Evolutionary conservation across 2,329 filamentous ascomycete species (phyloP).

Genomic region (Uncinocarpus reesii): DNA sequence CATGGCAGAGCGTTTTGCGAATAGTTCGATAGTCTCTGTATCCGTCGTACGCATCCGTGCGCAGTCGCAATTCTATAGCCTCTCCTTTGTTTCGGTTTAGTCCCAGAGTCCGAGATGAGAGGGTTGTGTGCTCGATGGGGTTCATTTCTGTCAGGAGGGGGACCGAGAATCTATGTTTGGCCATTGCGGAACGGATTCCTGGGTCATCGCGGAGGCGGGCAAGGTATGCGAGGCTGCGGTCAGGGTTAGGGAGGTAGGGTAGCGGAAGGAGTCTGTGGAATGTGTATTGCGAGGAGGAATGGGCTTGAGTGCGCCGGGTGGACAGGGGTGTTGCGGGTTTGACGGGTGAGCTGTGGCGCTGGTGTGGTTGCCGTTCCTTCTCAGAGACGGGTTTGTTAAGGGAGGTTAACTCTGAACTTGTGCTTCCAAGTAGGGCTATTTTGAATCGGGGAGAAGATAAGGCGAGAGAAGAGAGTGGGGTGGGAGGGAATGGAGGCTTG

Average conservation of each 20-base stretch:
- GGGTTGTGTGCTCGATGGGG: slow-evolving; percentile 68
- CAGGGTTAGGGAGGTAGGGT: slow-evolving; percentile 63
- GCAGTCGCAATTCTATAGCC: slow-evolving; percentile 76
- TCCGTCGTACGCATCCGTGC: slow-evolving; percentile 91
- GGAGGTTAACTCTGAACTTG: slow-evolving; percentile 33
- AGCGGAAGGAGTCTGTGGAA: slow-evolving; percentile 71
- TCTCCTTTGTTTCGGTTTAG: slow-evolving; percentile 81
- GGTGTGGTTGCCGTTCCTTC: slow-evolving; percentile 17
- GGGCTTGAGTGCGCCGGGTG: slow-evolving; percentile 25
- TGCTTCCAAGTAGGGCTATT: slow-evolving; percentile 39
- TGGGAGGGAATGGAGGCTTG: slow-evolving; percentile 36
- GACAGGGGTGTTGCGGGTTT: slow-evolving; percentile 21
- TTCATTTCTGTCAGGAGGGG: slow-evolving; percentile 92
- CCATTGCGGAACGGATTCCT: slow-evolving; percentile 76
- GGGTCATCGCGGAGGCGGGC: slow-evolving; percentile 68
- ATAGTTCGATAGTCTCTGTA: slow-evolving; percentile 90
- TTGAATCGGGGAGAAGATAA: slow-evolving; percentile 33
- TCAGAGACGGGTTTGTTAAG: slow-evolving; percentile 29
- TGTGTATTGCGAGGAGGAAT: slow-evolving; percentile 48
- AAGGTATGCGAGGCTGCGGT: slow-evolving; percentile 61
- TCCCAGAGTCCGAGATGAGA: slow-evolving; percentile 71
- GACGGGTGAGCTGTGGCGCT: slow-evolving; percentile 1
- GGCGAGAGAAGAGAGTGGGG: slow-evolving; percentile 27
- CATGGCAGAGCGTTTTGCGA: slow-evolving; percentile 84
- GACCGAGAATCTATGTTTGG: slow-evolving; percentile 72